Conservation (phyloP, 306 rosid genomes). For the Corylus americana region DNA sequence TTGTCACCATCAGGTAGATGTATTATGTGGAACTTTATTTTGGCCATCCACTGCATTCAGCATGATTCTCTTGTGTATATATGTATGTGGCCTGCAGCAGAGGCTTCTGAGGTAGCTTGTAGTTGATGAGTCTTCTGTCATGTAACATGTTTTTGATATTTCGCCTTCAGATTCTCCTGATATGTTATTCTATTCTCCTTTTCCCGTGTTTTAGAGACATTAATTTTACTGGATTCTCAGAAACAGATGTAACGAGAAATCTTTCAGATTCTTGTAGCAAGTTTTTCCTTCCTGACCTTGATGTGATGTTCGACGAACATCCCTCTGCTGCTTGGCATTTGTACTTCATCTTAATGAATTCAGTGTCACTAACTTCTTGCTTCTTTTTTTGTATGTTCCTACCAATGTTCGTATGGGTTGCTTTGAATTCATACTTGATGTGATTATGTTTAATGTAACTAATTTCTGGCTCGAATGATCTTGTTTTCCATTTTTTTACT, state of each 20-base stretch:
- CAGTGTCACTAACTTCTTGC: not conserved
- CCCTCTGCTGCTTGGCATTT: not conserved
- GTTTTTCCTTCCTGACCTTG: not conserved
- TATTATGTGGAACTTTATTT: constrained; percentile 11
- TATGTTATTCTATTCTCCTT: constrained; percentile 29
- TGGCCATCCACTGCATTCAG: constrained; percentile 39
- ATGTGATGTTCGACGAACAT: not conserved
- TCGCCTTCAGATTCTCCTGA: constrained; percentile 8
- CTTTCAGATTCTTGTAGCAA: not conserved
- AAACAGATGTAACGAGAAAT: constrained; percentile 3
- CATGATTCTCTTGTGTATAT: constrained; percentile 71
- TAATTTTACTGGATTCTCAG: not conserved
- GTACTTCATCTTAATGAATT: not conserved
- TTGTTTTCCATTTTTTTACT: no score
- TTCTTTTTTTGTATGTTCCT: not conserved
- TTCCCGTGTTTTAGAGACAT: not conserved
- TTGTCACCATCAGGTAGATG: constrained; percentile 91
- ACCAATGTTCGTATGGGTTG: not conserved
- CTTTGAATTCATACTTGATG: not conserved
- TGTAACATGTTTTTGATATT: constrained; percentile 41
- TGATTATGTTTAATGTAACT: no score
- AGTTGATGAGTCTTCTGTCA: constrained; percentile 48
- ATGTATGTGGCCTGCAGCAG: constrained; percentile 62
- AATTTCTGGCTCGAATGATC: not conserved
- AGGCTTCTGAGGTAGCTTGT: constrained; percentile 61